Base-by-base conservation (phyloP, 331 rosid species). In the Pyracantha coccinea region DNA sequence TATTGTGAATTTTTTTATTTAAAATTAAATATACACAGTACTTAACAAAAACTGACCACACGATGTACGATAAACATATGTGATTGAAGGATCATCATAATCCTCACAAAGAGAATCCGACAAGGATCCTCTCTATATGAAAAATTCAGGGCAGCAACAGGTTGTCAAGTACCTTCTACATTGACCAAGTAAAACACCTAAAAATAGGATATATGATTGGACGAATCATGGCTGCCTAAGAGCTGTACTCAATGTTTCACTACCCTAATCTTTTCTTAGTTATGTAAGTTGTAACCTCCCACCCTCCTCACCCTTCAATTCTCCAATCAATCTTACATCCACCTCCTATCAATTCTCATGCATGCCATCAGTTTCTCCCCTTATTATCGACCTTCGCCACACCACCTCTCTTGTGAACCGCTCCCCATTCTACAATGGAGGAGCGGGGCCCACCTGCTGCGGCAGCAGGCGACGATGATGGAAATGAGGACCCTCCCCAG, bases 361-460 rank as follows among this genome's bases (percentile, higher is more conserved):
- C 75, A 79, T 24, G 78, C 66, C 33, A 80, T 45, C 67, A 58
- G 29, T 3, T 41, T 61, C 25, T 50, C 38, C 62, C 41, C 31
- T 68, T 66, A 17, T 33, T 45, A 45, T 66, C 41, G 32, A 15
- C 53, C 41, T 9, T 33, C 67, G 0, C 54, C 75, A 29, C 9
- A 32, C 61, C 12, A 10, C 50, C 54, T 23, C 54, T 28, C 44
- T 23, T 70, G 62, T 57, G 35, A 78, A 47, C 72, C 78, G 71
- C 80, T 68, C 83, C 79, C 75, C 80, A 66, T 75, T 74, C 50
- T 25, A 32, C 76, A 11, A 88, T 83, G 96, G 93, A 83, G 82
- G 85, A 86, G 85, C 89, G 44, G 74, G 77, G 58, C 50, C 71
- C 80, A 57, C 65, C 75, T 29, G 10, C 31, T 8, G 44, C 16